Evolutionary conservation across 1,284 basidiomycete species (phyloP).

Genomic region (Trametes sp.): DNA sequence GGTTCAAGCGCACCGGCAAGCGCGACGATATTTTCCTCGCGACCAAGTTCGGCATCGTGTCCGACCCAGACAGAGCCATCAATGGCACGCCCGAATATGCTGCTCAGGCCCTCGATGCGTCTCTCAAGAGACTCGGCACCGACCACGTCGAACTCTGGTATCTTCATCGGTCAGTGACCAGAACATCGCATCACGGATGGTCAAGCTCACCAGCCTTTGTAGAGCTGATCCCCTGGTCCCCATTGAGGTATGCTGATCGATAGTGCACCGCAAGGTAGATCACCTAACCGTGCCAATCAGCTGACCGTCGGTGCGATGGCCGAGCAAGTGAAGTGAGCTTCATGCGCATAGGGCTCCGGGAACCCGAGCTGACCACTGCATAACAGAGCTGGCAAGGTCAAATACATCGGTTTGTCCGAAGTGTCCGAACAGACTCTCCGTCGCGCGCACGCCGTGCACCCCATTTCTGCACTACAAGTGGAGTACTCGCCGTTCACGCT

Average conservation of each 20-base stretch:
- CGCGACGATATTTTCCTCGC: conserved; percentile 53
- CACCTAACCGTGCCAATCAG: not conserved
- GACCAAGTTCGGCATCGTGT: conserved; percentile 49
- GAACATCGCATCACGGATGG: too few species aligned
- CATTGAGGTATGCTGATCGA: conserved; percentile 32
- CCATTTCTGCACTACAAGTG: conserved; percentile 51
- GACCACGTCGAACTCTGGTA: conserved; percentile 49
- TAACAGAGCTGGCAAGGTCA: conserved; percentile 47
- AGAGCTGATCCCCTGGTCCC: conserved; percentile 36
- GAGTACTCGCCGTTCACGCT: conserved; percentile 53
- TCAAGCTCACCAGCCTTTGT: not conserved
- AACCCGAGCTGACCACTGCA: not conserved
- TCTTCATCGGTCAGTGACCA: conserved; percentile 37
- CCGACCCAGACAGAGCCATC: conserved; percentile 18
- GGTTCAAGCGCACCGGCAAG: conserved; percentile 49
- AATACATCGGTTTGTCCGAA: conserved; percentile 54
- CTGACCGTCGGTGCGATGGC: conserved; percentile 42
- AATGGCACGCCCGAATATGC: conserved; percentile 39
- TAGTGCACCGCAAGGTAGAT: conserved; percentile 19
- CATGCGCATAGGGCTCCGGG: not conserved
- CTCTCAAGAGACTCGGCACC: conserved; percentile 45
- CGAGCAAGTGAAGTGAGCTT: conserved; percentile 41
- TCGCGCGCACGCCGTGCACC: conserved; percentile 49
- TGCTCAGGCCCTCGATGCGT: conserved; percentile 38
- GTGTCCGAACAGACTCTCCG: conserved; percentile 51